A percentile compares a stretch with the other conserved stretches of the same genome.
Evolutionary conservation across 208 protist species (phyloP).

Genomic region (Eutreptiella sp.): DNA sequence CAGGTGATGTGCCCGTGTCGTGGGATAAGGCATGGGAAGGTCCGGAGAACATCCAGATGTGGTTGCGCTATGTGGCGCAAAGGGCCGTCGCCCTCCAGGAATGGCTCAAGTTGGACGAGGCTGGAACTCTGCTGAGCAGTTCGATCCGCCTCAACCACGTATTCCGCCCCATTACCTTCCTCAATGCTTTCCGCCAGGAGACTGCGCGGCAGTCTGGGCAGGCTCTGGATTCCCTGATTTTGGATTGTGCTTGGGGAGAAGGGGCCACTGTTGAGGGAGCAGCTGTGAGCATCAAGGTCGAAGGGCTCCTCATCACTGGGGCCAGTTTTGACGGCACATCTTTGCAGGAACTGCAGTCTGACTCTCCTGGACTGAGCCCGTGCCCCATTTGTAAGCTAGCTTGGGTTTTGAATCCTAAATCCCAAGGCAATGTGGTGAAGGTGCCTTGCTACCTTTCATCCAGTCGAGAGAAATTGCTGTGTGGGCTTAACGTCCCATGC

Average conservation of each 20-base stretch:
- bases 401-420: too few species aligned
- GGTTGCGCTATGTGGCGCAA: slow-evolving; percentile 73
- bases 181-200: slow-evolving; percentile 90
- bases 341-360: too few species aligned
- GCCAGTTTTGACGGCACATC: slow-evolving; percentile 66
- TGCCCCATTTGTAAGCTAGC: too few species aligned
- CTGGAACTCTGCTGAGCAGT: slow-evolving; percentile 55
- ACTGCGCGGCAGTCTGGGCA: slow-evolving; percentile 64
- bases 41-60: slow-evolving; percentile 56
- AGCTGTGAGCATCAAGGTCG: slow-evolving; percentile 47
- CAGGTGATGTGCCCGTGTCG: slow-evolving; percentile 61
- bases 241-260: slow-evolving; percentile 52
- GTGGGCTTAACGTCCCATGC: too few species aligned
- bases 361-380: too few species aligned
- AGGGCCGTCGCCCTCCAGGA: slow-evolving; percentile 59
- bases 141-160: slow-evolving; percentile 70
- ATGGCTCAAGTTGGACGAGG: slow-evolving; percentile 49
- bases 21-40: slow-evolving; percentile 83
- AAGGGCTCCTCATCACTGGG: slow-evolving; percentile 71
- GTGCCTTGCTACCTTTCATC: too few species aligned
- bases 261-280: slow-evolving; percentile 48
- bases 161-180: slow-evolving; percentile 82
- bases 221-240: slow-evolving; percentile 66
- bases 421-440: too few species aligned
- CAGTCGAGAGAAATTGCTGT: too few species aligned